Base-by-base conservation (phyloP, 306 rosid genomes). In the Morella rubra region DNA sequence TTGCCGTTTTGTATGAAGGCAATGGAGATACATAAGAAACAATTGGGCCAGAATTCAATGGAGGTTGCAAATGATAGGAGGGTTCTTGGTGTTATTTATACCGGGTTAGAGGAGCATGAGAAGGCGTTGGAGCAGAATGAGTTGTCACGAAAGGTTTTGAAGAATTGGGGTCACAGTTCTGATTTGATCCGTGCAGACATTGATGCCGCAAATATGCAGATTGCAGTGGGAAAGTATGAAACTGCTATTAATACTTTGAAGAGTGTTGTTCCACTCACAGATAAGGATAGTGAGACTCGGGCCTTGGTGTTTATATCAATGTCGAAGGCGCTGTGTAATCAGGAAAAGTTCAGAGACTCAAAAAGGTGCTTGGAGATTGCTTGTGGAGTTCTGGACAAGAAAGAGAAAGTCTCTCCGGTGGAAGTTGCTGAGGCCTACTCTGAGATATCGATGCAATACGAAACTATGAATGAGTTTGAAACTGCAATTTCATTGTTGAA, bases 401-500 rank as follows among this genome's bases (percentile, higher is more conserved):
- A 85, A 74, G 95, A 90, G 82, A 77, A 19, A 22, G 41, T 69
- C 69, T 72, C 90, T 14, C 95, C 92, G 0, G 91, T 87, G 73
- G 98, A 90, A 71, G 93, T 88, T 70, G 89, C 97, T 4, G 97
- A 94, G 85, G 97, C 95, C 4, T 91, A 87, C 88, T 87, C 91
- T 0, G 97, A 94, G 81, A 89, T 91, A 84, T 88, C 98, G 0
- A 89, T 91, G 97, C 96, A 82, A 54, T 94, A 89, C 42, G 97
- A 94, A 85, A 85, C 91, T 40, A 94, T 94, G 98, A 90, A 90
- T 24, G 97, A 94, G 76, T 90, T 91, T 79, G 97, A 94, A 86
- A 90, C 84, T 75, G 94, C 96, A 18, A 90, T 94, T 80, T 94
- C 91, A 5, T 78, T 94, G 84, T 81, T 91, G 78, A 91, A 91